Evolutionary conservation across 345 rosid genomes (phyloP), one percentile per base, ranked within the genome.

Genomic region (Salix dunnii): DNA sequence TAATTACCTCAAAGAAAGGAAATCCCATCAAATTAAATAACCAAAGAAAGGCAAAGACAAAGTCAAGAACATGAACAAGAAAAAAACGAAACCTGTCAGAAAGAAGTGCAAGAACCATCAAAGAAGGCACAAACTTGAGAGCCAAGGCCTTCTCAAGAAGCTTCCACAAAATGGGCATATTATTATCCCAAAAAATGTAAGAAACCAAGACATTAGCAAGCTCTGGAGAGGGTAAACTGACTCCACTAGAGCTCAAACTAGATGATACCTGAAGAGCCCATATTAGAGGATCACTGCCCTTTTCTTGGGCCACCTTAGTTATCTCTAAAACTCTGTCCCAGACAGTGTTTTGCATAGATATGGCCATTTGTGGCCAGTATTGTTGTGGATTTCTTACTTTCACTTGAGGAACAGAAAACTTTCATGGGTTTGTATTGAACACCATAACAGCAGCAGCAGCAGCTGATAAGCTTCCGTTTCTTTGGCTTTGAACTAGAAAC

Each of bases 251-350:
- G 81, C 78, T 79, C 77, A 92, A 91, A 62, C 67, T 77, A 72
- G 84, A 78, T 55, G 86, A 82, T 64, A 92, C 89, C 78, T 89
- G 88, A 70, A 87, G 75, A 81, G 92, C 95, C 97, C 98, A 92
- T 30, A 82, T 83, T 42, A 85, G 74, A 8, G 95, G 98, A 79
- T 92, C 98, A 28, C 46, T 75, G 82, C 90, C 91, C 88, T 80
- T 86, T 71, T 82, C 87, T 87, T 92, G 90, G 23, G 94, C 94
- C 36, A 82, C 72, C 87, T 87, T 89, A 72, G 94, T 90, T 65
- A 82, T 73, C 78, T 87, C 88, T 76, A 84, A 33, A 72, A 92
- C 88, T 58, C 35, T 13, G 60, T 76, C 67, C 79, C 79, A 76
- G 3, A 76, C 18, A 27, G n/a, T 42, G 27, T 27, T 76, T 55